phyloP scores from a whole-genome alignment of 2,329 filamentous ascomycete genomes.

The Monosporascus ibericus region DNA sequence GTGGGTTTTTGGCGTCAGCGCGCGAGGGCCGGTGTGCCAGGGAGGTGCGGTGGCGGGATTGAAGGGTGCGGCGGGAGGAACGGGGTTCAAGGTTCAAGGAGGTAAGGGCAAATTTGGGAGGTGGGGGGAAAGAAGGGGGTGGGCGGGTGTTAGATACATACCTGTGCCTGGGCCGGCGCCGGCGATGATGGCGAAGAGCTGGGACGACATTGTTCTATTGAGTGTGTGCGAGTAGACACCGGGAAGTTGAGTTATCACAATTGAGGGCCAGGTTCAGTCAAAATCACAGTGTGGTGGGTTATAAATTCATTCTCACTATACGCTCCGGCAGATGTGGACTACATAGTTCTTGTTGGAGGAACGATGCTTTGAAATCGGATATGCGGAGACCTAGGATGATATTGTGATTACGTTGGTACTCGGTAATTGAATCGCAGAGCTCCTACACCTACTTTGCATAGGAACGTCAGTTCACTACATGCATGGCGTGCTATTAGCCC shows the following conservation, averaged over 20 bases:
- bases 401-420: background rate
- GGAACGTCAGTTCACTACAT: too few species aligned
- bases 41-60: background rate
- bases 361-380: background rate
- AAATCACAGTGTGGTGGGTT: too few species aligned
- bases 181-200: slow-evolving; percentile 62
- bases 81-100: background rate
- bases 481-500: too few species aligned
- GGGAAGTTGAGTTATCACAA: background rate
- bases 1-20: background rate
- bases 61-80: background rate
- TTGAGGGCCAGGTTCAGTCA: background rate
- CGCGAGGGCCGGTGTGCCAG: background rate
- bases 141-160: slow-evolving; percentile 15
- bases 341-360: too few species aligned
- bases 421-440: background rate
- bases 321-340: too few species aligned
- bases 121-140: background rate
- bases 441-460: too few species aligned
- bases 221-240: slow-evolving; percentile 1
- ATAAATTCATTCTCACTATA: too few species aligned
- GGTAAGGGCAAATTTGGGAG: background rate
- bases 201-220: slow-evolving; percentile 23
- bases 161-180: slow-evolving; percentile 67
- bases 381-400: background rate